Evolutionary conservation across 441 rosid genomes (phyloP), one percentile per base, ranked within the genome.

Genomic region (Omphalea diandra): DNA sequence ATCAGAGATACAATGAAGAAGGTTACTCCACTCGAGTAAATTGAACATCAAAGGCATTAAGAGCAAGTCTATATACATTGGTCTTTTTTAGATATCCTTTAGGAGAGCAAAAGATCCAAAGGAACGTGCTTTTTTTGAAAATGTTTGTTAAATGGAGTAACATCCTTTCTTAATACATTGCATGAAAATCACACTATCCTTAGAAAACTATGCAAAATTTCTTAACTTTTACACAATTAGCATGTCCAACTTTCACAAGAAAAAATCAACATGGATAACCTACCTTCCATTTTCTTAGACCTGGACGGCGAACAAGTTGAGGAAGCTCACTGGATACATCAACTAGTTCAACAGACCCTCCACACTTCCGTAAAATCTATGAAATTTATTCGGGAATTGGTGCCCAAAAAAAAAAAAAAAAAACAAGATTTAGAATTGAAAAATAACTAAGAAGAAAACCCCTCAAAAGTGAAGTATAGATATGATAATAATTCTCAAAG

Each of bases 281-380:
- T 67, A 92, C 98, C 99, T 90, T 95, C 98, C 98, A 95, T 79
- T 71, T 93, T 73, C 59, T 86, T 69, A 89, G 86, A 79, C 98
- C 99, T 46, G 96, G 95, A 69, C 94, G 84, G 52, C 93, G 82
- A 71, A 87, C 76, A 80, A 95, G 98, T 68, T 84, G 87, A 62
- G 98, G 99, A 78, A 88, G 87, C 76, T 87, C 87, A 66, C 70
- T 73, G 46, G 97, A 86, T 72, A 90, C 96, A 75, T 95, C 93
- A 74, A 90, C 75, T 62, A 95, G 94, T 83, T 95, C 95, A 76
- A 93, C 89, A 73, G 90, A 86, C 69, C 85, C 88, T 66, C 83
- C 89, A 79, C 90, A 87, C 76, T 81, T 95, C 65, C 95, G 83
- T 68, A 93, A 80, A 74, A 89, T 86, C 97, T 90, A 75, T 68